Conservation (phyloP, 2,329 filamentous ascomycete genomes). For the Fusarium solani-melongenae region DNA sequence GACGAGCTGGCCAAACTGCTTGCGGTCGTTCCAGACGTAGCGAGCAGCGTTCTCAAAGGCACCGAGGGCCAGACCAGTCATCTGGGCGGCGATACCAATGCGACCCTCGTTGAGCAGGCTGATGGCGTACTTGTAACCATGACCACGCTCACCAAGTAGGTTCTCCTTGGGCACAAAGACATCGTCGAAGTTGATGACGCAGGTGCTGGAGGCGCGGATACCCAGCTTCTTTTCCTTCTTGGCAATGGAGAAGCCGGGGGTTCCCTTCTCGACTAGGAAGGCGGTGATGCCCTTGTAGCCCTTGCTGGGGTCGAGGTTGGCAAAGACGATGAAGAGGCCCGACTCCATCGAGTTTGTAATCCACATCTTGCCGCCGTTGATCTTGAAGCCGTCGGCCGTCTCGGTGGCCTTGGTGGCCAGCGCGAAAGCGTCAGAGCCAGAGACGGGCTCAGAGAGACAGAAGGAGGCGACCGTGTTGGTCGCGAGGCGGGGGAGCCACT, state of each 20-base stretch:
- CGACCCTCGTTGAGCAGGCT: constrained; percentile 93
- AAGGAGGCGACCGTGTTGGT: constrained; percentile 93
- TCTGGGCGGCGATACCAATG: constrained; percentile 97
- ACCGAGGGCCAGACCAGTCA: constrained; percentile 95
- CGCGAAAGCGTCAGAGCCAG: constrained; percentile 95
- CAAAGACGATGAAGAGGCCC: constrained; percentile 96
- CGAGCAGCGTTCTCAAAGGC: constrained; percentile 93
- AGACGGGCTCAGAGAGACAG: constrained; percentile 91
- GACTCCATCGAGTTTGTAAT: constrained; percentile 98
- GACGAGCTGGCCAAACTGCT: constrained; percentile 93
- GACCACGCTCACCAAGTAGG: constrained; percentile 85
- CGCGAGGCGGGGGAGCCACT: constrained; percentile 89
- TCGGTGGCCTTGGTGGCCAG: constrained; percentile 90
- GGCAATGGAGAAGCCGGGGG: constrained; percentile 89
- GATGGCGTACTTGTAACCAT: constrained; percentile 99
- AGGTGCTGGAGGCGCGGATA: constrained; percentile 95
- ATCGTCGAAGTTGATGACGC: constrained; percentile 97
- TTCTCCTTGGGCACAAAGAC: constrained; percentile 90
- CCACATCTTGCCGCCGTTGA: constrained; percentile 98
- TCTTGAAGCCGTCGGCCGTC: constrained; percentile 84
- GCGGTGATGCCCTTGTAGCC: constrained; percentile 98
- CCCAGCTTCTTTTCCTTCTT: constrained; percentile 99
- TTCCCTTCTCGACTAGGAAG: constrained; percentile 92
- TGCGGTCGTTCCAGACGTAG: constrained; percentile 98
- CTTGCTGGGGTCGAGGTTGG: constrained; percentile 90